Base-by-base conservation (phyloP, 140 eudicot species). In the Bidens hawaiensis region DNA sequence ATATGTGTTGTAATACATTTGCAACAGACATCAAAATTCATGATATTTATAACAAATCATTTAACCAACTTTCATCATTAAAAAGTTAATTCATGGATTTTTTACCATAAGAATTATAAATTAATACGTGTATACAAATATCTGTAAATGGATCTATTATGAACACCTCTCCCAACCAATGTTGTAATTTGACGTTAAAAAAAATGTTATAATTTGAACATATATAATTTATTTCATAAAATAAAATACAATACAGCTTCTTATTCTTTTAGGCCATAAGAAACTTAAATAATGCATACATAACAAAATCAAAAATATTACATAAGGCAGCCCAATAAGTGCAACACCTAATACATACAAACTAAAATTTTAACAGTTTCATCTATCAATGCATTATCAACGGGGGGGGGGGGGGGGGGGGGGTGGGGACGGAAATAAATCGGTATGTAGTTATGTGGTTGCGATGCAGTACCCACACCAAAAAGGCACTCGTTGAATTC, bases 391-490 rank as follows among this genome's bases (percentile, higher is more conserved):
- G 19, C 38, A 52, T 12, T 4, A 16, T 75, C 31, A 68, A 7
- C 62, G 24, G 7, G 90, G 90, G 21, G 66, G 6, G n/a, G n/a
- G n/a, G n/a, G n/a, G n/a, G n/a, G n/a, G n/a, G n/a, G n/a, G n/a
- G n/a, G n/a, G n/a, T n/a, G n/a, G n/a, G n/a, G n/a, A 27, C 93
- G 93, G 3, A 85, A 54, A 56, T 79, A 82, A 40, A 85, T 36
- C 0, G 94, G 94, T 31, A 85, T 45, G 21, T 53, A 79, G 46
- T 82, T 81, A 41, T 2, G 45, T n/a, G 88, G 23, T 8, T 73
- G 43, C 0, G 82, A 82, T 15, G 78, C 26, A 7, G 81, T 67
- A 58, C 84, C 94, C 88, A 81, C 2, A 85, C 94, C 8, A 81
- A 67, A 40, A 82, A 82, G 5, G 82, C 88, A 61, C 94, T 85